phyloP scores from a whole-genome alignment of 2,329 filamentous ascomycete genomes.

The Diplodia seriata region DNA sequence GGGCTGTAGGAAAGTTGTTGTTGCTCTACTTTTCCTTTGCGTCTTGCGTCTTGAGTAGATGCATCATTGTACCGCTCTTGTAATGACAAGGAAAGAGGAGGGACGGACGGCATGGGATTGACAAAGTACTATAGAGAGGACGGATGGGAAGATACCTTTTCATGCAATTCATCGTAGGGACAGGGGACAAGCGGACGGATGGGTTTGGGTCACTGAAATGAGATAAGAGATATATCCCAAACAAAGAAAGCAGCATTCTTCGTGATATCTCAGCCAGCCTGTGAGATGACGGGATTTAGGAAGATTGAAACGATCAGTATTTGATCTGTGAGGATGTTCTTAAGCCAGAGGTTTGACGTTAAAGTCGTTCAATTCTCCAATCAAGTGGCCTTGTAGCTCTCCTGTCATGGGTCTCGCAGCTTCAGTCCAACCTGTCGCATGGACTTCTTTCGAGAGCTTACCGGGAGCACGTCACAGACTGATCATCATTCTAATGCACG shows the following conservation, averaged over 20 bases:
- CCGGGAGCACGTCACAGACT: no score
- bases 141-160: neutral
- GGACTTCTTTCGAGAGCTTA: no score
- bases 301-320: no score
- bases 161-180: neutral
- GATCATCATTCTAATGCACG: no score
- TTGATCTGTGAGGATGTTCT: no score
- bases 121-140: slow-evolving; percentile 5
- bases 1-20: slow-evolving; percentile 31
- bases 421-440: no score
- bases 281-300: neutral
- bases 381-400: no score
- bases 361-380: no score
- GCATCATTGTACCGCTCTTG: slow-evolving; percentile 4
- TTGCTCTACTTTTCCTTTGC: neutral
- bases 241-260: neutral
- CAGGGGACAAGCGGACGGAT: neutral
- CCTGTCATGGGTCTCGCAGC: no score
- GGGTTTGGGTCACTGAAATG: neutral
- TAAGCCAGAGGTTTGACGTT: no score
- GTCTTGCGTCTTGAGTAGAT: neutral
- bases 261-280: neutral
- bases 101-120: neutral
- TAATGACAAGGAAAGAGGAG: neutral
- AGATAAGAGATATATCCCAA: neutral